A percentile compares a stretch with the other conserved stretches of the same genome.
Evolutionary conservation across 169 alveolate genomes (phyloP).

Genomic region (Pseudocohnilembus persalinus): DNA sequence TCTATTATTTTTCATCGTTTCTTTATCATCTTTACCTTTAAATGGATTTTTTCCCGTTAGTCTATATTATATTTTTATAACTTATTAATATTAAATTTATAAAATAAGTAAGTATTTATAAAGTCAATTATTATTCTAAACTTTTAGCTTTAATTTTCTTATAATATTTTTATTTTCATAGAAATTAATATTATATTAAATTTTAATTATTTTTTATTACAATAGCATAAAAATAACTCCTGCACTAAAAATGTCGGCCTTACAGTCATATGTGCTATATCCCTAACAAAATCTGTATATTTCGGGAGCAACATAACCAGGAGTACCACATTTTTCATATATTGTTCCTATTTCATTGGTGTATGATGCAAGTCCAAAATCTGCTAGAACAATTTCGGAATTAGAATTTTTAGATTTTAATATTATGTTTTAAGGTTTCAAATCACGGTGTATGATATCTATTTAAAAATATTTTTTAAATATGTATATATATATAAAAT

Average conservation of each 20-base stretch:
- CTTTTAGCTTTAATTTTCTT: too few relatives aligned
- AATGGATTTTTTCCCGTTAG: constrained; percentile 33
- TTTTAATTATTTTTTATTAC: background rate
- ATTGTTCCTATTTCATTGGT: constrained; percentile 45
- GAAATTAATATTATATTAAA: too few relatives aligned
- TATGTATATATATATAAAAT: too few relatives aligned
- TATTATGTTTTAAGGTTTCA: constrained; percentile 74
- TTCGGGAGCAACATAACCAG: constrained; percentile 80
- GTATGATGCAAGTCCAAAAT: constrained; percentile 77
- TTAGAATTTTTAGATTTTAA: constrained; percentile 50
- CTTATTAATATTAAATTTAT: too few relatives aligned
- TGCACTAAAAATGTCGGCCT: constrained; percentile 69
- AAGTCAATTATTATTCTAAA: background rate
- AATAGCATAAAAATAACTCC: constrained; percentile 67
- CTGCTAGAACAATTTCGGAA: constrained; percentile 70
- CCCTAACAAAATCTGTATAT: constrained; percentile 36
- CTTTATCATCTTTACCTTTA: constrained; percentile 33
- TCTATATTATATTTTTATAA: background rate
- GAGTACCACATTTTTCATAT: constrained; percentile 69
- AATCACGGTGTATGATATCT: constrained; percentile 67
- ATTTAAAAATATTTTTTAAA: background rate
- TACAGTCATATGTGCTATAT: constrained; percentile 51
- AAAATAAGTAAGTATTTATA: background rate
- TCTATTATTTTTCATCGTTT: constrained; percentile 31
- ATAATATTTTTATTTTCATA: too few relatives aligned